Evolutionary conservation across 1,139 yeast species (phyloP).

Genomic region (Candida sanyaensis): DNA sequence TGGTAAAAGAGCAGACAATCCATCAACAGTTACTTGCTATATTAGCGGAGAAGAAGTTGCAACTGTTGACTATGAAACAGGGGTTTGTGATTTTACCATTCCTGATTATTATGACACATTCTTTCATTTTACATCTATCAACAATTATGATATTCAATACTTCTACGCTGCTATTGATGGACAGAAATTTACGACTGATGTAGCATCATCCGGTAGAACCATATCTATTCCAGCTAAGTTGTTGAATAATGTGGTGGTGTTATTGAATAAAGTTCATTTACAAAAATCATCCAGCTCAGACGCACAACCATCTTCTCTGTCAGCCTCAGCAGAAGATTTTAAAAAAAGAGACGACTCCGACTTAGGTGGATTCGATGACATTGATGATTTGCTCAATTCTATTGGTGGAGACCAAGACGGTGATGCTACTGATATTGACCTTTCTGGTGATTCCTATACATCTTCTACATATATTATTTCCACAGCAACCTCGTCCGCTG

Average conservation of each 20-base stretch:
- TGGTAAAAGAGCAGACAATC: too few relatives aligned
- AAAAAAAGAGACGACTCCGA: too few relatives aligned
- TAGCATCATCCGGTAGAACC: slow-evolving; percentile 33
- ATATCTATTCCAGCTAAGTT: slow-evolving; percentile 33
- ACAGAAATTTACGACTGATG: slow-evolving; percentile 33
- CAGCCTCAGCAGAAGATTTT: too few relatives aligned
- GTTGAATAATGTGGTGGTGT: slow-evolving; percentile 24
- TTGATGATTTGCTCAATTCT: too few relatives aligned
- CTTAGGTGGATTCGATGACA: too few relatives aligned
- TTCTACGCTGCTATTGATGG: slow-evolving; percentile 30
- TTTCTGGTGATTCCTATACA: too few relatives aligned
- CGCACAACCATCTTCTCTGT: too few relatives aligned
- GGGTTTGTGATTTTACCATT: slow-evolving; percentile 37
- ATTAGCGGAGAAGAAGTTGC: slow-evolving; percentile 32
- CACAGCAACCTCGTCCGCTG: too few relatives aligned
- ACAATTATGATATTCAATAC: slow-evolving; percentile 36
- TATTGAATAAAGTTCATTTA: slow-evolving; percentile 30
- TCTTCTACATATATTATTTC: too few relatives aligned
- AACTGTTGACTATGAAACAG: slow-evolving; percentile 41
- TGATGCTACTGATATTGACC: too few relatives aligned
- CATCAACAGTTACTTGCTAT: slow-evolving; percentile 33
- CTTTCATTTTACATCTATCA: slow-evolving; percentile 27
- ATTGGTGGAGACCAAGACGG: too few relatives aligned
- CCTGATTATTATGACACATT: slow-evolving; percentile 27
- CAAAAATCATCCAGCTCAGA: slow-evolving; percentile 21